phyloP scores from a whole-genome alignment of 306 rosid genomes.

The Glycine tomentella region DNA sequence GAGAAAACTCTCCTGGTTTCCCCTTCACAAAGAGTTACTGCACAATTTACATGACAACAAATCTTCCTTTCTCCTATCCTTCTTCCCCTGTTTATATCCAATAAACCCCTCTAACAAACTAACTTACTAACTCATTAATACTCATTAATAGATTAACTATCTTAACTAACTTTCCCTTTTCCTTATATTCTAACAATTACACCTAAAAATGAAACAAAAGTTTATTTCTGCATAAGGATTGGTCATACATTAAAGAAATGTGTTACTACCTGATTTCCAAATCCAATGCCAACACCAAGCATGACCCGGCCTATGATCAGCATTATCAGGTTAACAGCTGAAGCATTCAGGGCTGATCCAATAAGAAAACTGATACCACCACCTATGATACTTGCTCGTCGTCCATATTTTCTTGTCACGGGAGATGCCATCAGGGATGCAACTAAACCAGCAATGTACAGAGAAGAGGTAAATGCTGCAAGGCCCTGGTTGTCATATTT shows the following conservation, averaged over 20 bases:
- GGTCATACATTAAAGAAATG: conserved; percentile 14
- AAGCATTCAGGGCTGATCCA: conserved; percentile 76
- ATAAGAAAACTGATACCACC: conserved; percentile 77
- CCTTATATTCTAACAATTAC: too few species aligned
- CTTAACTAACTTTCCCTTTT: too few species aligned
- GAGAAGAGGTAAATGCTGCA: conserved; percentile 89
- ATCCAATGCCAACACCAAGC: conserved; percentile 97
- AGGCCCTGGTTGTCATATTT: conserved; percentile 86
- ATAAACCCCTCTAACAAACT: too few species aligned
- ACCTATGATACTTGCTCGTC: conserved; percentile 70
- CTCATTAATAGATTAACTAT: too few species aligned
- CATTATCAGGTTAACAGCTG: conserved; percentile 72
- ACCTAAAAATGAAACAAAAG: neutral
- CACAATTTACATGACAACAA: too few species aligned
- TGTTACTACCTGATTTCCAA: conserved; percentile 82
- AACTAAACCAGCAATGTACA: conserved; percentile 87
- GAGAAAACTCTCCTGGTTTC: too few species aligned
- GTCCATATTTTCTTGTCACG: conserved; percentile 75
- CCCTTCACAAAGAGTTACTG: too few species aligned
- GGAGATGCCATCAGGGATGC: conserved; percentile 83
- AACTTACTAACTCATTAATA: too few species aligned
- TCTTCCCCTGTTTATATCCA: too few species aligned
- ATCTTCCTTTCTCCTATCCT: too few species aligned
- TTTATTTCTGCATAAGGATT: conserved; percentile 1
- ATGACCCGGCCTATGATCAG: conserved; percentile 81